Conservation (phyloP, 306 rosid species). For the Vigna hirtella region DNA sequence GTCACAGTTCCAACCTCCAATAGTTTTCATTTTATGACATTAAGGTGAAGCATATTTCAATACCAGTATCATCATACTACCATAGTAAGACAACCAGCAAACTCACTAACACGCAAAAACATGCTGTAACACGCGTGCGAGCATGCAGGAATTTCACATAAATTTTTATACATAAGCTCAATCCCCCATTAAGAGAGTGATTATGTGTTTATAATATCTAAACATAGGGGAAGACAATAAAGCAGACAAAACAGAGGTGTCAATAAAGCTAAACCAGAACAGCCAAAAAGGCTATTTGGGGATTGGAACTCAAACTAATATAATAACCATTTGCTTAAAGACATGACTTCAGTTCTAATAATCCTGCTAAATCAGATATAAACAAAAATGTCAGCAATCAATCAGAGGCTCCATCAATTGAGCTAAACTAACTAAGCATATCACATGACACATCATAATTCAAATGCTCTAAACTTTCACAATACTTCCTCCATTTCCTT, state of each 20-base stretch:
- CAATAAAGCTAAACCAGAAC: constrained; percentile 53
- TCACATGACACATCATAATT: background rate
- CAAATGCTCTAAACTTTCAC: background rate
- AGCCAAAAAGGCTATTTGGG: constrained; percentile 79
- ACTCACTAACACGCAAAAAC: constrained; percentile 69
- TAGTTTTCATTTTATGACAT: background rate
- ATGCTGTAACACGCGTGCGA: constrained; percentile 83
- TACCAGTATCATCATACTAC: background rate
- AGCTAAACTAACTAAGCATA: too few species aligned
- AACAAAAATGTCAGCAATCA: constrained; percentile 31
- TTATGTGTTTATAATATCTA: constrained; percentile 70
- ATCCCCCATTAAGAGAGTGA: constrained; percentile 67
- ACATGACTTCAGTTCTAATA: constrained; percentile 70
- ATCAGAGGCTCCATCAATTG: background rate
- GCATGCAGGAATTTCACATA: constrained; percentile 56
- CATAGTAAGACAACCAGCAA: constrained; percentile 34
- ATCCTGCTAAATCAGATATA: constrained; percentile 51
- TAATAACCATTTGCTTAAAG: constrained; percentile 47
- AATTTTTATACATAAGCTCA: constrained; percentile 48
- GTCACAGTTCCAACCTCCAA: background rate
- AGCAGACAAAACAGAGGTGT: constrained; percentile 53
- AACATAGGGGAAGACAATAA: constrained; percentile 48
- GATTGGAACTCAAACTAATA: constrained; percentile 55
- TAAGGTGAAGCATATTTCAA: constrained; percentile 9
- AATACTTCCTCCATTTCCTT: too few species aligned